Conservation (phyloP, 441 rosid species). For the Raphanus hybrid region DNA sequence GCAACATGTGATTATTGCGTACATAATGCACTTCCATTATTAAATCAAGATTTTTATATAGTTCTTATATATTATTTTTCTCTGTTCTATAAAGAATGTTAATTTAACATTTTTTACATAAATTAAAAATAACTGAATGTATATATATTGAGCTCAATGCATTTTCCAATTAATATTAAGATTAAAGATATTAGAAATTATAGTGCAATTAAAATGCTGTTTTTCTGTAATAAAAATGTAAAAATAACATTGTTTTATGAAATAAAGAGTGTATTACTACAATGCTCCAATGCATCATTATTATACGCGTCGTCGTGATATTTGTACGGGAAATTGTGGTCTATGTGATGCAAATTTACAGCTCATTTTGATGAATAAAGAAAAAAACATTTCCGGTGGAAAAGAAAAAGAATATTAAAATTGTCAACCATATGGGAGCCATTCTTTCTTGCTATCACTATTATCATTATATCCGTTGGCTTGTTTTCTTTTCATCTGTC, state of each 20-base stretch:
- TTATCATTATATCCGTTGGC: slow-evolving; percentile 36
- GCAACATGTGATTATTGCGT: slow-evolving; percentile 42
- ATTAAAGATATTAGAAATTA: too few relatives aligned
- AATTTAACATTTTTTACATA: neutral
- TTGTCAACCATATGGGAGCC: slow-evolving; percentile 44
- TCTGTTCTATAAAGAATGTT: neutral
- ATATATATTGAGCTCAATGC: too few relatives aligned
- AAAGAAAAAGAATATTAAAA: slow-evolving; percentile 33
- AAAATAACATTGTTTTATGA: too few relatives aligned
- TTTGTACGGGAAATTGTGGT: neutral
- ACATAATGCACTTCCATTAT: slow-evolving; percentile 36
- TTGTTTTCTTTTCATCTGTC: slow-evolving; percentile 1
- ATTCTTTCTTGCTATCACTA: slow-evolving; percentile 37
- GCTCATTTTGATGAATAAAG: slow-evolving; percentile 16
- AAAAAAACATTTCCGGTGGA: slow-evolving; percentile 24
- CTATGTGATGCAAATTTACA: slow-evolving; percentile 30
- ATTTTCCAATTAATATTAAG: too few relatives aligned
- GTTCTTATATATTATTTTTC: neutral
- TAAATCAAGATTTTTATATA: neutral
- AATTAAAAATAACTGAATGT: too few relatives aligned
- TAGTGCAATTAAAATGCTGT: too few relatives aligned
- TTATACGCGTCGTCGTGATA: too few relatives aligned
- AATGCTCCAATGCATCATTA: too few relatives aligned
- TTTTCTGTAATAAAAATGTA: too few relatives aligned
- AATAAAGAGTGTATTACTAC: neutral